Evolutionary conservation across 2,329 filamentous ascomycete species (phyloP).

Genomic region (Zymoseptoria ardabiliae): DNA sequence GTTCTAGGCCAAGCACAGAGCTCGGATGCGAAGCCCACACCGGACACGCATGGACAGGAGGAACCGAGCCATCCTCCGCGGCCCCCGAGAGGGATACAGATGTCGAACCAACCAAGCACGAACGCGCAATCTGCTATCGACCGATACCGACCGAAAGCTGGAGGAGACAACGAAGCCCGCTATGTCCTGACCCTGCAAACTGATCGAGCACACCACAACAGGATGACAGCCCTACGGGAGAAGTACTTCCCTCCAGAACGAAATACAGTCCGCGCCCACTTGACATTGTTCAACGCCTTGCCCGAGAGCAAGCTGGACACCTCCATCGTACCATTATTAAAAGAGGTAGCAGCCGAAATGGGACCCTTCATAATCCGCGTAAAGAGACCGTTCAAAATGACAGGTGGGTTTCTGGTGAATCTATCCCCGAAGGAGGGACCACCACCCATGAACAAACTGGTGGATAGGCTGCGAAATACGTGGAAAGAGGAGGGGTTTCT

Average conservation of each 20-base stretch:
- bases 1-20: background rate
- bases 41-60: background rate
- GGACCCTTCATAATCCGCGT: constrained; percentile 33
- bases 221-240: constrained; percentile 34
- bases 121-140: background rate
- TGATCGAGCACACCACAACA: constrained; percentile 31
- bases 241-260: constrained; percentile 37
- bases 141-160: constrained; percentile 13
- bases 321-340: constrained; percentile 29
- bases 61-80: background rate
- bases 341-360: constrained; percentile 24
- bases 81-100: background rate
- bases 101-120: background rate
- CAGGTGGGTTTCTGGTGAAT: constrained; percentile 36
- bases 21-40: background rate
- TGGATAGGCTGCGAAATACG: constrained; percentile 27
- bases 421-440: constrained; percentile 28
- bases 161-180: constrained; percentile 28
- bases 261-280: constrained; percentile 38
- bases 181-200: constrained; percentile 40
- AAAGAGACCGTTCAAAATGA: constrained; percentile 34
- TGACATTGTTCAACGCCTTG: constrained; percentile 42
- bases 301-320: constrained; percentile 34
- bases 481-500: constrained; percentile 35
- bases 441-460: constrained; percentile 28